These are phyloP conservation scores for Cymbomonas tetramitiformis DNA, from an alignment of 139 green algal genomes.

Conservation along the genomic window DNA sequence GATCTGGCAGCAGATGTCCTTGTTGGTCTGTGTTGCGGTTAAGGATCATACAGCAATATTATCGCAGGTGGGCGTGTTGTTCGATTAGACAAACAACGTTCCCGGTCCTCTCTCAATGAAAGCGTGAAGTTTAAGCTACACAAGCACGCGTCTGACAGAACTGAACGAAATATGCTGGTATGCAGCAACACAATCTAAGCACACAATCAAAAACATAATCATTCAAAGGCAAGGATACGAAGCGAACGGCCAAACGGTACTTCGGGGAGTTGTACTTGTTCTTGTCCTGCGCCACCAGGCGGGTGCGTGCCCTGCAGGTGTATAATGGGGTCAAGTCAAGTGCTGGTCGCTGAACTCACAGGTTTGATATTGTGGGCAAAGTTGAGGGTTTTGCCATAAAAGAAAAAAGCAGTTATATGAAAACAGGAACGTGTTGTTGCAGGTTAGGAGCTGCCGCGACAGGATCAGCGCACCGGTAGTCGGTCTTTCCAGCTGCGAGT, in stretches of 20 bases:
- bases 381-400: constrained; percentile 45
- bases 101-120: no score
- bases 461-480: no score
- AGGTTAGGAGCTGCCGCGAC: no score
- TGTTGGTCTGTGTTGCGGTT: constrained; percentile 32
- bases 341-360: no score
- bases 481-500: neutral
- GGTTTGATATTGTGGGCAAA: constrained; percentile 93
- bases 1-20: constrained; percentile 72
- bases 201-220: constrained; percentile 1
- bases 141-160: no score
- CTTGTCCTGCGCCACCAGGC: constrained; percentile 92
- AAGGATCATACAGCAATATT: constrained; percentile 2
- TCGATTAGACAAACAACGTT: no score
- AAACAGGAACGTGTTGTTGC: no score
- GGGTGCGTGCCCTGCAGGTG: constrained; percentile 73
- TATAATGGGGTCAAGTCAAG: no score
- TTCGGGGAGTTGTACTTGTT: constrained; percentile 99
- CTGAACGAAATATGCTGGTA: no score
- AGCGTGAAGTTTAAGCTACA: no score
- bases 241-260: constrained; percentile 70
- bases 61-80: neutral
- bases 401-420: neutral
- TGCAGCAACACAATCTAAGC: neutral
- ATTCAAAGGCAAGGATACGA: constrained; percentile 34